phyloP scores from a whole-genome alignment of 345 rosid species.

The Sonneratia alba region DNA sequence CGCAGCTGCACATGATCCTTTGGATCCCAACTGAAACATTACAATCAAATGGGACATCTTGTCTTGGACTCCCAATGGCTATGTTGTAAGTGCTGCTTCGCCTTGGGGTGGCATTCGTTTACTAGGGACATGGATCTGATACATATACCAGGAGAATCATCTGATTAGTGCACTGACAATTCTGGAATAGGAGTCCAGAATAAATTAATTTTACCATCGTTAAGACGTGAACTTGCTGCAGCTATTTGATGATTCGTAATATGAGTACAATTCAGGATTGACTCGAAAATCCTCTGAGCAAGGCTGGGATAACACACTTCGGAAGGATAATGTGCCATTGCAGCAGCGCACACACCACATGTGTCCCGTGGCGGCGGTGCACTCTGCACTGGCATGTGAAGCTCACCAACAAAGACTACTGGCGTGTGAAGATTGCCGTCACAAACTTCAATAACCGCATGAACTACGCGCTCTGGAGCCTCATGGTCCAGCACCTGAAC shows the following conservation, averaged over 20 bases:
- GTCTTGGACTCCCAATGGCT: slow-evolving; percentile 90
- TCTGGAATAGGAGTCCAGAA: slow-evolving; percentile 18
- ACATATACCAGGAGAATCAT: too few species aligned
- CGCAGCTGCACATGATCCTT: slow-evolving; percentile 83
- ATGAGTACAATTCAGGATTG: slow-evolving; percentile 35
- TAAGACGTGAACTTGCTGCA: background rate
- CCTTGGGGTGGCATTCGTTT: background rate
- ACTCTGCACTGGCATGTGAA: slow-evolving; percentile 90
- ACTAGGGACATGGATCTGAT: background rate
- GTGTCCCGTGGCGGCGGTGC: slow-evolving; percentile 59
- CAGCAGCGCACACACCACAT: too few species aligned
- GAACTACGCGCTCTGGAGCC: slow-evolving; percentile 66
- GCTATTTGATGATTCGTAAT: background rate
- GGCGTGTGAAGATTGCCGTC: slow-evolving; percentile 62
- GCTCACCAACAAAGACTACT: slow-evolving; percentile 60
- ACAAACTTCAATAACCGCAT: slow-evolving; percentile 61
- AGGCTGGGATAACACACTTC: too few species aligned
- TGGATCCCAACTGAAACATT: slow-evolving; percentile 79
- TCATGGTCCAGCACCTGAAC: slow-evolving; percentile 70
- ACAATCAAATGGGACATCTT: slow-evolving; percentile 84
- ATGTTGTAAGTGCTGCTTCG: slow-evolving; percentile 36
- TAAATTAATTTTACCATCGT: background rate
- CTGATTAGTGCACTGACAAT: background rate
- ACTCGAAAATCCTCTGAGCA: slow-evolving; percentile 61
- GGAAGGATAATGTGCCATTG: too few species aligned